phyloP scores from a whole-genome alignment of 257 asterid genomes.

The Vinca minor region DNA sequence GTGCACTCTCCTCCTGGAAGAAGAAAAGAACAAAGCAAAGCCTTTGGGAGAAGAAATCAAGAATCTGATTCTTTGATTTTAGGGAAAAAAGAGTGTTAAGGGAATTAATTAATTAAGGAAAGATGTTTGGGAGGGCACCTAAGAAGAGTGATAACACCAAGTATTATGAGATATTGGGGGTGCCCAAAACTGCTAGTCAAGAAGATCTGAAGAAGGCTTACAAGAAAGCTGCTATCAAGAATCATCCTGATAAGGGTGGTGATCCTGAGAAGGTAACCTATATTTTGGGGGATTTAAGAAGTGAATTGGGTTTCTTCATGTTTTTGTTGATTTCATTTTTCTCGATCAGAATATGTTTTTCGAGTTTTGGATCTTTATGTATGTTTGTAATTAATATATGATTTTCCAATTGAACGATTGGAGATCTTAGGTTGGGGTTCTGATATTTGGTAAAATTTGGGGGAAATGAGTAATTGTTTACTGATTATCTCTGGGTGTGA shows the following conservation, averaged over 20 bases:
- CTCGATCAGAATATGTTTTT: background rate
- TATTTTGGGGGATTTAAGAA: too few relatives aligned
- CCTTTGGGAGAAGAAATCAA: too few relatives aligned
- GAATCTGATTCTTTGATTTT: too few relatives aligned
- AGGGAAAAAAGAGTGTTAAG: background rate
- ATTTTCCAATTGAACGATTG: background rate
- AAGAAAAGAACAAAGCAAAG: too few relatives aligned
- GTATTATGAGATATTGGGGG: constrained; percentile 47
- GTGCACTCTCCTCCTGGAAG: too few relatives aligned
- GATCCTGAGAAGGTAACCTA: constrained; percentile 67
- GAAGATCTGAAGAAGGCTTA: constrained; percentile 84
- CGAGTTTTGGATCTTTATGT: background rate
- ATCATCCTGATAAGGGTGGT: constrained; percentile 91
- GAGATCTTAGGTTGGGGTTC: background rate
- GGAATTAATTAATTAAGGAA: constrained; percentile 8
- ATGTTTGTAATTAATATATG: background rate
- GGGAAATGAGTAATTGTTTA: background rate
- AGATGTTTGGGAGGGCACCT: constrained; percentile 51
- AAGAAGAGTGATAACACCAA: constrained; percentile 43
- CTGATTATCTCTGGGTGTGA: too few relatives aligned
- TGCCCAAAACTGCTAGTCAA: constrained; percentile 48
- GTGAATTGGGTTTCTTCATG: background rate
- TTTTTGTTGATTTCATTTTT: background rate
- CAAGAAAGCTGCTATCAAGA: constrained; percentile 71
- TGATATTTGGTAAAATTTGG: background rate